Evolutionary conservation across 2,329 filamentous ascomycete genomes (phyloP).

Genomic region (Hypoxylon sp.): DNA sequence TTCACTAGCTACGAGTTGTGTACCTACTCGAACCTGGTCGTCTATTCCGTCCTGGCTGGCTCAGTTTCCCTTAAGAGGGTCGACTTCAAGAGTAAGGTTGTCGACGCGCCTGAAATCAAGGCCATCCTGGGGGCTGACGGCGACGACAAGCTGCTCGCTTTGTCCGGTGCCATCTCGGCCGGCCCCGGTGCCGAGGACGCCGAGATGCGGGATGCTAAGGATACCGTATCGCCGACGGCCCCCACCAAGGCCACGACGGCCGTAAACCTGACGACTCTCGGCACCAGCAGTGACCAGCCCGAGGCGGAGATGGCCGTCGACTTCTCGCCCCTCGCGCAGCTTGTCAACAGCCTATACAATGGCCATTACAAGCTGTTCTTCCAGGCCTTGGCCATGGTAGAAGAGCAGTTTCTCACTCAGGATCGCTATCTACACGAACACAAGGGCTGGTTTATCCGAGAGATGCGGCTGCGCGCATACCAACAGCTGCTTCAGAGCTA

Average conservation of each 20-base stretch:
- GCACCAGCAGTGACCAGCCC: slow-evolving; percentile 71
- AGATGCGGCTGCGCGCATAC: slow-evolving; percentile 97
- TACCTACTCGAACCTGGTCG: slow-evolving; percentile 92
- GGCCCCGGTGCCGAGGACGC: slow-evolving; percentile 79
- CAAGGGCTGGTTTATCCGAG: slow-evolving; percentile 94
- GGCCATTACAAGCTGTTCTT: slow-evolving; percentile 97
- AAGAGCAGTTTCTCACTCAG: slow-evolving; percentile 91
- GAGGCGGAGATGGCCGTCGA: slow-evolving; percentile 85
- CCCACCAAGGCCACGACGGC: slow-evolving; percentile 65
- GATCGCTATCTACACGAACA: slow-evolving; percentile 97
- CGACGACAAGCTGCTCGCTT: slow-evolving; percentile 84
- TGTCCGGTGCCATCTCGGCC: slow-evolving; percentile 81
- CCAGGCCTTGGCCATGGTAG: slow-evolving; percentile 84
- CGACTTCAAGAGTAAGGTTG: slow-evolving; percentile 98
- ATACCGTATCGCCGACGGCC: slow-evolving; percentile 59
- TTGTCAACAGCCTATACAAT: slow-evolving; percentile 91
- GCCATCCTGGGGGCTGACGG: slow-evolving; percentile 85
- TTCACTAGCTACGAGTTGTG: slow-evolving; percentile 99
- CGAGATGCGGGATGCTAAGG: slow-evolving; percentile 71
- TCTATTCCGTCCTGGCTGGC: slow-evolving; percentile 94
- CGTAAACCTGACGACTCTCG: slow-evolving; percentile 88
- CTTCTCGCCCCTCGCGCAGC: slow-evolving; percentile 84
- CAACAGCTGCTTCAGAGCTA: slow-evolving; percentile 98
- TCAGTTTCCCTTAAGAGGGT: slow-evolving; percentile 94
- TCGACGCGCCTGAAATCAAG: slow-evolving; percentile 97